Evolutionary conservation across 2,329 filamentous ascomycete species (phyloP).

Genomic region (Aspergillus oerlinghausenensis): DNA sequence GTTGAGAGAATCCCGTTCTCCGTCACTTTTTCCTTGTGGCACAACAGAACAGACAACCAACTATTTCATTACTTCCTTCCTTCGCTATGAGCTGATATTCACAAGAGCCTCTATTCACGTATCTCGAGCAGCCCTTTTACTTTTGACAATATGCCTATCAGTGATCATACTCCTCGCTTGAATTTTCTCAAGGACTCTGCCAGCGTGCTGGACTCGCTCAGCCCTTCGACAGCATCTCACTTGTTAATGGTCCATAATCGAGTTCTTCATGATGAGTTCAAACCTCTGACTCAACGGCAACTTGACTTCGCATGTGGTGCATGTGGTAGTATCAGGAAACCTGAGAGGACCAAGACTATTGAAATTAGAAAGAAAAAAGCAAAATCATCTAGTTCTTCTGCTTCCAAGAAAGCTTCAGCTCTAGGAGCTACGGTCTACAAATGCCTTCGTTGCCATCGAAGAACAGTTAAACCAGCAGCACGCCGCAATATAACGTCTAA

Average conservation of each 20-base stretch:
- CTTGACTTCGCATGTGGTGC: constrained; percentile 34
- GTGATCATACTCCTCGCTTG: constrained; percentile 24
- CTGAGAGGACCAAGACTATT: constrained; percentile 26
- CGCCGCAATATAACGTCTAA: constrained; percentile 10
- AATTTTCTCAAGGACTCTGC: constrained; percentile 37
- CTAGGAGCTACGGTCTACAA: constrained; percentile 31
- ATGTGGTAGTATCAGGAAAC: constrained; percentile 36
- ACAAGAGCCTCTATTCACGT: not conserved
- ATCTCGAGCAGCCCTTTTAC: not conserved
- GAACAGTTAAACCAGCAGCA: constrained; percentile 24
- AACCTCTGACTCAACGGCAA: constrained; percentile 27
- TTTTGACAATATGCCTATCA: constrained; percentile 15
- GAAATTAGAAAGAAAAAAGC: constrained; percentile 20
- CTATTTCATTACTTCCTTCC: not conserved
- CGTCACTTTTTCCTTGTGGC: not conserved
- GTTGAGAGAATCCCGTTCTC: not conserved
- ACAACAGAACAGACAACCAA: not conserved
- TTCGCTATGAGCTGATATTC: not conserved
- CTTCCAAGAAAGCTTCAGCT: constrained; percentile 7
- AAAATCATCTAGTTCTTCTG: constrained; percentile 7
- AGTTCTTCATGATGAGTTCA: constrained; percentile 31
- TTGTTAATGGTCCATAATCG: constrained; percentile 35
- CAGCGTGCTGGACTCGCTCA: constrained; percentile 24
- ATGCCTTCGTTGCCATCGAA: constrained; percentile 34
- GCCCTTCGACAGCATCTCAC: constrained; percentile 40